Conservation (phyloP, 768 basidiomycete genomes). For the Termitomyces sp. region DNA sequence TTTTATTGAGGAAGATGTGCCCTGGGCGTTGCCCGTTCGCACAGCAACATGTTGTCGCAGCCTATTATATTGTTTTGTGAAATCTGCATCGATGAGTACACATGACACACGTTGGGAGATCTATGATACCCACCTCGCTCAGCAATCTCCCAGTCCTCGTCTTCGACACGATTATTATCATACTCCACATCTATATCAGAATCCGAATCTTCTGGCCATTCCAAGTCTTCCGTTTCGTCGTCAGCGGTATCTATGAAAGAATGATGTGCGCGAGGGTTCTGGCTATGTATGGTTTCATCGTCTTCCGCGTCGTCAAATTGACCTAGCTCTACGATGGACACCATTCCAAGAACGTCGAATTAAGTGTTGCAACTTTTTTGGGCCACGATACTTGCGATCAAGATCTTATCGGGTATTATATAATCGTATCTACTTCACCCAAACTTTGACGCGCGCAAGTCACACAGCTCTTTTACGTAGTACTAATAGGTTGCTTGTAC, state of each 20-base stretch:
- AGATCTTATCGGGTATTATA: not conserved
- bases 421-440: too few species aligned
- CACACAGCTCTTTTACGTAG: too few species aligned
- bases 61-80: constrained; percentile 98
- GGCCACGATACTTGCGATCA: not conserved
- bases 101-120: not conserved
- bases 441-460: too few species aligned
- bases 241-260: constrained; percentile 40
- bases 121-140: constrained; percentile 56
- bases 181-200: constrained; percentile 41
- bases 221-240: constrained; percentile 27
- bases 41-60: constrained; percentile 88
- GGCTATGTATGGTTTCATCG: constrained; percentile 9
- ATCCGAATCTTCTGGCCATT: constrained; percentile 30
- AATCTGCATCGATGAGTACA: constrained; percentile 52
- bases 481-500: not conserved
- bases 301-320: constrained; percentile 62
- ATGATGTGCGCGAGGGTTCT: constrained; percentile 22
- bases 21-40: constrained; percentile 64
- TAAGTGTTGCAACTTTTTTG: not conserved
- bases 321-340: constrained; percentile 34
- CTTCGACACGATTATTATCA: constrained; percentile 62
- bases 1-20: constrained; percentile 47
- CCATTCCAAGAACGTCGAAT: constrained; percentile 17
- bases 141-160: constrained; percentile 86